These are phyloP conservation scores for Penicillium nordicum DNA, from an alignment of 2,329 filamentous ascomycete genomes.

Conservation along the genomic window DNA sequence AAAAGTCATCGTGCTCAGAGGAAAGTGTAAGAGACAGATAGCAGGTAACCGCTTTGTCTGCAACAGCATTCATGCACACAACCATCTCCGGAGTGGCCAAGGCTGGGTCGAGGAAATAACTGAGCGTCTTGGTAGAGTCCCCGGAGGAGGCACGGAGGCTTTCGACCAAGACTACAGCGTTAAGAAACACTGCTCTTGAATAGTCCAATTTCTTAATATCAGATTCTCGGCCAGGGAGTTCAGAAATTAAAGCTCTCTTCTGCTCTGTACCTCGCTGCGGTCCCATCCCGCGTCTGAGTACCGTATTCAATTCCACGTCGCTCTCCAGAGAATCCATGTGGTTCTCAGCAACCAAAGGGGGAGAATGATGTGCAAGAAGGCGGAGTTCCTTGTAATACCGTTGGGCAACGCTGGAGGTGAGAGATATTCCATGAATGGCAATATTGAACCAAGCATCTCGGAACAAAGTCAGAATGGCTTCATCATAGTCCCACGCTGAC, in stretches of 20 bases:
- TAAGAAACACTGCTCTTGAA: slow-evolving; percentile 85
- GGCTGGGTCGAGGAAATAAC: slow-evolving; percentile 92
- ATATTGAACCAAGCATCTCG: slow-evolving; percentile 99
- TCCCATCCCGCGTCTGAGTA: slow-evolving; percentile 80
- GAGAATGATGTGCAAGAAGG: slow-evolving; percentile 80
- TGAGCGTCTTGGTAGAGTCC: slow-evolving; percentile 83
- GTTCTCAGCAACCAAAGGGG: slow-evolving; percentile 82
- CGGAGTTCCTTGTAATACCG: slow-evolving; percentile 73
- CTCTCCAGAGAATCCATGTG: slow-evolving; percentile 88
- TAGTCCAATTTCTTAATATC: slow-evolving; percentile 84
- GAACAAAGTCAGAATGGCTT: slow-evolving; percentile 69
- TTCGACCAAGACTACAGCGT: slow-evolving; percentile 85
- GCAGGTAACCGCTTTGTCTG: slow-evolving; percentile 67
- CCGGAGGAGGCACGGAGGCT: slow-evolving; percentile 80
- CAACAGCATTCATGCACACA: slow-evolving; percentile 61
- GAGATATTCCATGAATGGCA: slow-evolving; percentile 84
- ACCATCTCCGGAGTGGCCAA: slow-evolving; percentile 61
- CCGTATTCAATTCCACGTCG: slow-evolving; percentile 93
- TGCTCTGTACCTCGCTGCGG: slow-evolving; percentile 68
- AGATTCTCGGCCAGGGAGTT: slow-evolving; percentile 71
- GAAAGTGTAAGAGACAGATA: slow-evolving; percentile 74
- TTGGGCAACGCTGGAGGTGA: slow-evolving; percentile 68
- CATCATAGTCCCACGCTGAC: slow-evolving; percentile 49
- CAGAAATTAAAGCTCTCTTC: slow-evolving; percentile 70
- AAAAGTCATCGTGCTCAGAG: slow-evolving; percentile 71